phyloP scores from a whole-genome alignment of 306 rosid genomes.

The Quercus cerris region DNA sequence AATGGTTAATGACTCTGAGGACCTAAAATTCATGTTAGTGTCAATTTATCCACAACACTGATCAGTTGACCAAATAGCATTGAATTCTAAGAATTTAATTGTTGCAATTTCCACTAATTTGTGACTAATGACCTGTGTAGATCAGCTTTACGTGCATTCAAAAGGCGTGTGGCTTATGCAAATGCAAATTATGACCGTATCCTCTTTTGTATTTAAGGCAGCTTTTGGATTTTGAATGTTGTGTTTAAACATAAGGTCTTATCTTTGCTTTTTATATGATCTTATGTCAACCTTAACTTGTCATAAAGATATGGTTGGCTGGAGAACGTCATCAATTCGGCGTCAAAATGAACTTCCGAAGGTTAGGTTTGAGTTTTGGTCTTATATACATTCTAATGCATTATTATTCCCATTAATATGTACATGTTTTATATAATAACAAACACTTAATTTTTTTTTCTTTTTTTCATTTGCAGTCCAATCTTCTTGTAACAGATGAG shows the following conservation, averaged over 20 bases:
- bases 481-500: constrained; percentile 57
- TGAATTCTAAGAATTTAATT: not conserved
- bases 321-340: constrained; percentile 98
- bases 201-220: constrained; percentile 33
- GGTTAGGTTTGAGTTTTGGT: constrained; percentile 41
- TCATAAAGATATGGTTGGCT: constrained; percentile 88
- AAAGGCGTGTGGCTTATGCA: constrained; percentile 96
- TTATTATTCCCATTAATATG: constrained; percentile 8
- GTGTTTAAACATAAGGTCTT: not conserved
- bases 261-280: not conserved
- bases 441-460: constrained; percentile 8
- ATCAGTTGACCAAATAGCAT: constrained; percentile 5
- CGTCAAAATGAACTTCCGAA: constrained; percentile 94
- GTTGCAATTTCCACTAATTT: constrained; percentile 9
- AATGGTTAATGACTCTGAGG: constrained; percentile 77
- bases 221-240: not conserved
- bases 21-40: constrained; percentile 87
- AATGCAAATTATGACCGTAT: constrained; percentile 91
- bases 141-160: constrained; percentile 75
- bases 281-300: constrained; percentile 47
- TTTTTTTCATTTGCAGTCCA: constrained; percentile 49
- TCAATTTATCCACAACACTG: constrained; percentile 8
- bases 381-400: constrained; percentile 2
- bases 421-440: constrained; percentile 7
- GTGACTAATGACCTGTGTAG: constrained; percentile 41